A percentile compares a stretch with the other conserved stretches of the same genome.
Conservation (phyloP, 2,329 filamentous ascomycete genomes). For the Thielaviopsis punctulata region DNA sequence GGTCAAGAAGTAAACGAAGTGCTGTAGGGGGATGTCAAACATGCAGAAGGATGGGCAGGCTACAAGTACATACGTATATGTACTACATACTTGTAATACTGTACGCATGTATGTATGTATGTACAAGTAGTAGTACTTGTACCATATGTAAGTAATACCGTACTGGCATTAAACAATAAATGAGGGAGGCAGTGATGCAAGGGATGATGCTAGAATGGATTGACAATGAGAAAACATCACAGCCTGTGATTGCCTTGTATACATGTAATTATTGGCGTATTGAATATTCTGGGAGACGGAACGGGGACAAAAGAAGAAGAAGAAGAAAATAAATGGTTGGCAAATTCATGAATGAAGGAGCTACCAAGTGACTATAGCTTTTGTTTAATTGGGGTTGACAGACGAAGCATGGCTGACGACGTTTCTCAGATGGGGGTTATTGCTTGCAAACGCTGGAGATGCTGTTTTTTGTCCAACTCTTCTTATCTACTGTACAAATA, state of each 20-base stretch:
- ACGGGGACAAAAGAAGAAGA: too few relatives aligned
- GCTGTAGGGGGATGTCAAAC: too few relatives aligned
- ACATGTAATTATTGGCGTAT: not conserved
- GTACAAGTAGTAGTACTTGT: not conserved
- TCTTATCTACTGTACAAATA: too few relatives aligned
- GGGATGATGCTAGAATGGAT: not conserved
- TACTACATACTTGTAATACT: too few relatives aligned
- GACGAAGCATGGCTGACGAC: too few relatives aligned
- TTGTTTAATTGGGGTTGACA: too few relatives aligned
- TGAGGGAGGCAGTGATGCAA: not conserved
- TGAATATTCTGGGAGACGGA: not conserved
- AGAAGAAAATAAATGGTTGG: not conserved
- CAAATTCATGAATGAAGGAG: not conserved
- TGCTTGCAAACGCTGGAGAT: too few relatives aligned
- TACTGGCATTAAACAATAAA: not conserved
- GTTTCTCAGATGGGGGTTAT: too few relatives aligned
- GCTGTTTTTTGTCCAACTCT: too few relatives aligned
- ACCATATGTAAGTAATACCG: not conserved
- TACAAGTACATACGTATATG: too few relatives aligned
- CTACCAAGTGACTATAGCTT: not conserved
- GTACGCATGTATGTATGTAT: not conserved
- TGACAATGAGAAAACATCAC: not conserved
- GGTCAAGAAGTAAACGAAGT: too few relatives aligned
- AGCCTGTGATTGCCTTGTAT: not conserved
- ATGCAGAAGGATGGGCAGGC: too few relatives aligned